Percentiles rank a stretch among this genome's conserved stretches.
These are phyloP conservation scores for Flaveria trinervia DNA, from an alignment of 129 eudicot species.

Conservation along the genomic window DNA sequence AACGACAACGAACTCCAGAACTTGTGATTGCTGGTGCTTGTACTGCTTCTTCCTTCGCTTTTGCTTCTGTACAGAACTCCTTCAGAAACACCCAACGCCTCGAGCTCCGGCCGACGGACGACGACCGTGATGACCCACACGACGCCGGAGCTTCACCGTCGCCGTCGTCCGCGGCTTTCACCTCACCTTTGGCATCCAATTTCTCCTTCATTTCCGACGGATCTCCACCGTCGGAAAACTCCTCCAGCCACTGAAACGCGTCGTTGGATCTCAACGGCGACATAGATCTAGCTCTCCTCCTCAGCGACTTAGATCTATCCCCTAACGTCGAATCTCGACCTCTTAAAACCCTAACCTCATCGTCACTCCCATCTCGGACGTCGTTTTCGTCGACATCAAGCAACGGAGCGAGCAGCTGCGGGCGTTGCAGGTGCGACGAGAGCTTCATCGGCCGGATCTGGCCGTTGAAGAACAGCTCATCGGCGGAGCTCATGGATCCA, in stretches of 20 bases:
- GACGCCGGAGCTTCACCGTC: slow-evolving; percentile 50
- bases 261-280: slow-evolving; percentile 55
- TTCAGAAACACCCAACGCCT: slow-evolving; percentile 80
- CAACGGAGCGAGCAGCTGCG: slow-evolving; percentile 55
- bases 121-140: slow-evolving; percentile 67
- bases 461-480: slow-evolving; percentile 78
- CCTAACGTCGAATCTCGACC: slow-evolving; percentile 58
- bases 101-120: slow-evolving; percentile 76
- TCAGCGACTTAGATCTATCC: slow-evolving; percentile 67
- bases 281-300: slow-evolving; percentile 78
- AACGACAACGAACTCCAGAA: slow-evolving; percentile 71
- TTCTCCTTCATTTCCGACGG: slow-evolving; percentile 13
- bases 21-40: slow-evolving; percentile 51
- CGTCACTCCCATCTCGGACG: slow-evolving; percentile 30
- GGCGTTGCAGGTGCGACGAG: slow-evolving; percentile 54
- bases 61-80: slow-evolving; percentile 78
- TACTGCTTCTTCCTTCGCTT: slow-evolving; percentile 70
- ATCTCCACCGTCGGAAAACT: slow-evolving; percentile 28
- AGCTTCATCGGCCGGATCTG: slow-evolving; percentile 94
- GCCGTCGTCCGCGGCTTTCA: slow-evolving; percentile 5
- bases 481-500: slow-evolving; percentile 74
- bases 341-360: slow-evolving; percentile 24
- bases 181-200: slow-evolving; percentile 1
- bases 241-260: slow-evolving; percentile 47
- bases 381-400: slow-evolving; percentile 44